phyloP scores from a whole-genome alignment of 768 basidiomycete genomes.

The Albatrellus ellisii region DNA sequence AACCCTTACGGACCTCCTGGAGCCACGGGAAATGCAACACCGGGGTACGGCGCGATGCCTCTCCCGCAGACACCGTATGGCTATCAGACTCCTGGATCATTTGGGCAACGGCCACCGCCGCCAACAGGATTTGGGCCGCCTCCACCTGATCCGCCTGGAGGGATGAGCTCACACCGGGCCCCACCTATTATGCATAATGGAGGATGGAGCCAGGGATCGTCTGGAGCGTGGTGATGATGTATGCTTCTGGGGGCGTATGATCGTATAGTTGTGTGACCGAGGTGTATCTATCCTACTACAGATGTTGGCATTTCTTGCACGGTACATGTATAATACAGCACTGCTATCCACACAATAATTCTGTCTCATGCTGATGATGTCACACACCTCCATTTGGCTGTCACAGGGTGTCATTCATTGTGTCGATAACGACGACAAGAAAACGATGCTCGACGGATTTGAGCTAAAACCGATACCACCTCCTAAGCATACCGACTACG shows the following conservation, averaged over 20 bases:
- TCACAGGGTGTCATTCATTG: no score
- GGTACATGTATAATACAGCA: background rate
- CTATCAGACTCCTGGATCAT: conserved; percentile 17
- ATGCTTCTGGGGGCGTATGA: conserved; percentile 7
- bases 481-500: no score
- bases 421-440: no score
- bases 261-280: conserved; percentile 13
- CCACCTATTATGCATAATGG: conserved; percentile 47
- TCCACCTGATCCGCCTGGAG: conserved; percentile 32
- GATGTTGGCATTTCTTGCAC: background rate
- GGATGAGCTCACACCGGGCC: conserved; percentile 55
- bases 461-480: no score
- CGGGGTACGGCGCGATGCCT: conserved; percentile 20
- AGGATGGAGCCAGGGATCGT: conserved; percentile 21
- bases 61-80: conserved; percentile 22
- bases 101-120: conserved; percentile 35
- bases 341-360: no score
- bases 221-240: conserved; percentile 20
- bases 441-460: no score
- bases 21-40: conserved; percentile 22
- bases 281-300: background rate
- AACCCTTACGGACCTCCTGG: conserved; percentile 53
- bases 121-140: conserved; percentile 27
- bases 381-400: no score
- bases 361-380: no score